Evolutionary conservation across 2,329 filamentous ascomycete species (phyloP).

Genomic region (Arthroderma sp.): DNA sequence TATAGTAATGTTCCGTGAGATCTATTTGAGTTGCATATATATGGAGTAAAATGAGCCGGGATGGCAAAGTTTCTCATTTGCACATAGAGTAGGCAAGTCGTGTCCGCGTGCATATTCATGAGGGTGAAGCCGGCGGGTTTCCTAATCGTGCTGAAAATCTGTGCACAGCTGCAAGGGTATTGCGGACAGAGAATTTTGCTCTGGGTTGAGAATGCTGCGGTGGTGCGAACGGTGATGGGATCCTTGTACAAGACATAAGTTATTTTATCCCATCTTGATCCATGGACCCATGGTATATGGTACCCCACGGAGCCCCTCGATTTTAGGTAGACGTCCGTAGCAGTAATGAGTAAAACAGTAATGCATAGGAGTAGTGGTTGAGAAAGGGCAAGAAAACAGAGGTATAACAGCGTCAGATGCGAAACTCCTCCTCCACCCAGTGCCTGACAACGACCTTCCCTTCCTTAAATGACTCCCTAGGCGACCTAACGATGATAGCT

Average conservation of each 20-base stretch:
- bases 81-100: neutral
- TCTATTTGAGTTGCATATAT: neutral
- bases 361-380: neutral
- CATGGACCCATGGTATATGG: too few relatives aligned
- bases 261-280: neutral
- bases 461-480: slow-evolving; percentile 58
- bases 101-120: neutral
- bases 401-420: slow-evolving; percentile 1
- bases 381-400: neutral
- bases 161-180: neutral
- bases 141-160: neutral
- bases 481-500: slow-evolving; percentile 69
- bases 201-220: neutral
- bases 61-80: neutral
- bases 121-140: neutral
- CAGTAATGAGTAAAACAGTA: neutral
- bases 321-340: neutral
- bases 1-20: neutral
- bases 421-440: slow-evolving; percentile 66
- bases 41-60: neutral
- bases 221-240: neutral
- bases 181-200: neutral
- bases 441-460: slow-evolving; percentile 67
- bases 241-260: neutral
- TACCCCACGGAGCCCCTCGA: neutral